Evolutionary conservation across 306 rosid species (phyloP).

Genomic region (Nissolia schottii): DNA sequence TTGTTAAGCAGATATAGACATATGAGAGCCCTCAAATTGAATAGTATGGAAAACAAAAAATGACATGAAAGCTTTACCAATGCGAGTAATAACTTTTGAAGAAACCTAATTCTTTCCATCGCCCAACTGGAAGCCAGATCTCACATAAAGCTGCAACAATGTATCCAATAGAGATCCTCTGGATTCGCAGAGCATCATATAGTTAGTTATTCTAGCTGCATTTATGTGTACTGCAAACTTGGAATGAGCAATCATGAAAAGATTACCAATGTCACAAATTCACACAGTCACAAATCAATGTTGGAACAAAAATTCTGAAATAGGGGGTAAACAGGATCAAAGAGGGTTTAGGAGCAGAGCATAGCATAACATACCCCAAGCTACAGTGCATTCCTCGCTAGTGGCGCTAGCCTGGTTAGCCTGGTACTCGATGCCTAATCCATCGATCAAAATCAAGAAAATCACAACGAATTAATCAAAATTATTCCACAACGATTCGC

Average conservation of each 20-base stretch:
- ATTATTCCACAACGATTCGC: background rate
- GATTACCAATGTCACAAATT: too few relatives aligned
- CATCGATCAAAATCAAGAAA: background rate
- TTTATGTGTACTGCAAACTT: background rate
- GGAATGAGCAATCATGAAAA: background rate
- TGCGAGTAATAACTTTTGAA: constrained; percentile 53
- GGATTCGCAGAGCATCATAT: constrained; percentile 26
- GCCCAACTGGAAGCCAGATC: constrained; percentile 61
- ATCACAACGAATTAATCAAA: background rate
- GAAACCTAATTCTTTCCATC: constrained; percentile 34
- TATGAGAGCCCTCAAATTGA: background rate
- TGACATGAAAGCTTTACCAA: constrained; percentile 40
- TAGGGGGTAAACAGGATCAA: too few relatives aligned
- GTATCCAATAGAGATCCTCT: constrained; percentile 88
- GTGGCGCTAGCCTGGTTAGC: constrained; percentile 67
- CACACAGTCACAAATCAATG: too few relatives aligned
- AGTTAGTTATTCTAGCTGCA: background rate
- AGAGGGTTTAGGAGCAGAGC: too few relatives aligned
- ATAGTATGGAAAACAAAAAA: background rate
- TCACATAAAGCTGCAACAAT: constrained; percentile 70
- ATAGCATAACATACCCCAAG: constrained; percentile 37
- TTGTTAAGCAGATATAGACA: background rate
- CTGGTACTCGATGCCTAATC: constrained; percentile 83
- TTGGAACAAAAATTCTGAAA: too few relatives aligned
- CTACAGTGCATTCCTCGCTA: constrained; percentile 49